Evolutionary conservation across 257 asterid genomes (phyloP).

Genomic region (Handroanthus guayacan): DNA sequence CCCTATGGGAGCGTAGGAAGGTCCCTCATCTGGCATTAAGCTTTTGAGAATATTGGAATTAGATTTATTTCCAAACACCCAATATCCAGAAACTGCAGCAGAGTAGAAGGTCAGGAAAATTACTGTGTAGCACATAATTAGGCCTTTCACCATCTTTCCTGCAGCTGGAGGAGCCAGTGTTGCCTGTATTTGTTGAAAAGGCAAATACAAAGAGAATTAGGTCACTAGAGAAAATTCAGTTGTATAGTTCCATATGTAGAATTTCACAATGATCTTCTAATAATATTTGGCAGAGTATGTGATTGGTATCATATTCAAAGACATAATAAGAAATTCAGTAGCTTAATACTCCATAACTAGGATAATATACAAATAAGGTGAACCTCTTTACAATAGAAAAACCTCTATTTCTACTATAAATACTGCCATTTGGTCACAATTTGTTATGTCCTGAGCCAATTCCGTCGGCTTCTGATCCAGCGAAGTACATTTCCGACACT

Average conservation of each 20-base stretch:
- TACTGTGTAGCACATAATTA: conserved; percentile 1
- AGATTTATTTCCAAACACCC: neutral
- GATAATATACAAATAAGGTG: too few relatives aligned
- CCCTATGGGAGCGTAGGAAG: conserved; percentile 79
- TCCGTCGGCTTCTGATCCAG: too few relatives aligned
- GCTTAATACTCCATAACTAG: too few relatives aligned
- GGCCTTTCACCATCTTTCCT: conserved; percentile 4
- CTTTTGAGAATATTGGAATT: conserved; percentile 72
- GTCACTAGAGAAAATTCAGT: neutral
- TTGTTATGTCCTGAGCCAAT: too few relatives aligned
- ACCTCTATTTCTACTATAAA: too few relatives aligned
- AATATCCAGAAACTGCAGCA: conserved; percentile 1
- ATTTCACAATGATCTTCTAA: neutral
- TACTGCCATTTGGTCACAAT: too few relatives aligned
- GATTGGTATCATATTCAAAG: too few relatives aligned
- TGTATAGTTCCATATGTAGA: neutral
- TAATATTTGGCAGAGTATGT: neutral
- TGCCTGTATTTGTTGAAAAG: neutral
- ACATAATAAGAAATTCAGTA: too few relatives aligned
- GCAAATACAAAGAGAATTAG: conserved; percentile 36
- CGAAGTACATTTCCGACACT: too few relatives aligned
- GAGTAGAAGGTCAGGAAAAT: conserved; percentile 14
- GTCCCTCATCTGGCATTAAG: conserved; percentile 80
- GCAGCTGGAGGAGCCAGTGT: neutral
- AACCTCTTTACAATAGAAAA: too few relatives aligned